These are phyloP conservation scores for Agrocybe chaxingu DNA, from an alignment of 768 basidiomycete genomes.

Conservation along the genomic window DNA sequence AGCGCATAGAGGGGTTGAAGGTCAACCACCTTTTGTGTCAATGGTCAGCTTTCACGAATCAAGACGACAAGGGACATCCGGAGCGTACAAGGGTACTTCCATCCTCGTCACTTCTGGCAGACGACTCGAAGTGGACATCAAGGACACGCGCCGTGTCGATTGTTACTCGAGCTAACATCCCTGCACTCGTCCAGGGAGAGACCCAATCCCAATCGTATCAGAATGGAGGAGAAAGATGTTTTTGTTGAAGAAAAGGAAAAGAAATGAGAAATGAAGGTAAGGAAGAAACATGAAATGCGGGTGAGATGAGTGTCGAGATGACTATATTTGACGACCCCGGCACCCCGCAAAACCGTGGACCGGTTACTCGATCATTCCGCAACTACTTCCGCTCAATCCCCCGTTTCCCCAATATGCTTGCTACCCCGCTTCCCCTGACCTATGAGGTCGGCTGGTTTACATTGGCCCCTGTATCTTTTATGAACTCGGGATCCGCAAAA, in stretches of 20 bases:
- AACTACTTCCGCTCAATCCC: too few species aligned
- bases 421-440: too few species aligned
- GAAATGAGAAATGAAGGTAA: background rate
- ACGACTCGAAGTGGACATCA: constrained; percentile 21
- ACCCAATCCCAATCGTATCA: background rate
- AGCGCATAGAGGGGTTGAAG: constrained; percentile 22
- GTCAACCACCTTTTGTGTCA: constrained; percentile 23
- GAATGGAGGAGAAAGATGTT: background rate
- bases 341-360: too few species aligned
- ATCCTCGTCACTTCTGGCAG: constrained; percentile 9
- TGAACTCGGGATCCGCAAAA: too few species aligned
- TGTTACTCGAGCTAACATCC: constrained; percentile 25
- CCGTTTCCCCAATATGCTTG: too few species aligned
- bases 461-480: too few species aligned
- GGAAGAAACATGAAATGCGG: too few species aligned
- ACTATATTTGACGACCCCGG: background rate
- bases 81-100: constrained; percentile 21
- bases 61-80: background rate
- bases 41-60: background rate
- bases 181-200: background rate
- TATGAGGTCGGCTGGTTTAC: too few species aligned
- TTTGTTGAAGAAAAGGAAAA: background rate
- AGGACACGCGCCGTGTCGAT: constrained; percentile 17
- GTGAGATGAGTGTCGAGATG: background rate
- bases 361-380: too few species aligned